A percentile compares a stretch with the other conserved stretches of the same genome.
phyloP scores from a whole-genome alignment of 2,329 filamentous ascomycete genomes.

The Biscogniauxia marginata region DNA sequence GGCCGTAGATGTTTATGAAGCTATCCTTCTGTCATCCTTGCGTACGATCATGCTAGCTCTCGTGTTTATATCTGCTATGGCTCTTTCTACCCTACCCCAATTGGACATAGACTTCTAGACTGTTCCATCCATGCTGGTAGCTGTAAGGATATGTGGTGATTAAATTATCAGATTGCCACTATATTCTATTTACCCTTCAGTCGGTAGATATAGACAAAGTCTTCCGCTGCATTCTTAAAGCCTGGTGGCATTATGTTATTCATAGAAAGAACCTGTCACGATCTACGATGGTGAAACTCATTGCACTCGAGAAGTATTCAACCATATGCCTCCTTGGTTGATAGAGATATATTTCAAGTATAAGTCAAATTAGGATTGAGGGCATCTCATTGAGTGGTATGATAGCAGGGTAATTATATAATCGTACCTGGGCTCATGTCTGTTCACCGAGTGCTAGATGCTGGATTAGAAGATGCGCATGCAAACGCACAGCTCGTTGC shows the following conservation, averaged over 20 bases:
- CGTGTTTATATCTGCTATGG: neutral
- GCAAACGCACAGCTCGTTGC: constrained; percentile 3
- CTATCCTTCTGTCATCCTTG: neutral
- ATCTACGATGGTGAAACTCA: no score
- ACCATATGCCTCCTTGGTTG: no score
- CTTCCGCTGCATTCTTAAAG: constrained; percentile 14
- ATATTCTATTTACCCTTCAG: neutral
- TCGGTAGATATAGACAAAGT: constrained; percentile 8
- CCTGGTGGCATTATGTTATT: constrained; percentile 10
- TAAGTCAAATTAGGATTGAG: no score
- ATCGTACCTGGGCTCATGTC: neutral
- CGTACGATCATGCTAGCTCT: neutral
- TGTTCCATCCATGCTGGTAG: neutral
- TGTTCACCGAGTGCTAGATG: neutral
- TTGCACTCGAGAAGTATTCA: no score
- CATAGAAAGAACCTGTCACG: no score
- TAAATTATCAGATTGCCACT: neutral
- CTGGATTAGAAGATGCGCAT: constrained; percentile 6
- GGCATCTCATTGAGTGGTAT: no score
- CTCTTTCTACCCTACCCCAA: neutral
- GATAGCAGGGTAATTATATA: neutral
- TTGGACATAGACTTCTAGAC: neutral
- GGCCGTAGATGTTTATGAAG: constrained; percentile 2
- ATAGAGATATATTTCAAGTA: no score
- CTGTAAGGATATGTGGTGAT: neutral